Percentiles rank a stretch among this genome's conserved stretches.
These are phyloP conservation scores for Pyrus pyrifolia DNA, from an alignment of 306 rosid species.

Conservation along the genomic window DNA sequence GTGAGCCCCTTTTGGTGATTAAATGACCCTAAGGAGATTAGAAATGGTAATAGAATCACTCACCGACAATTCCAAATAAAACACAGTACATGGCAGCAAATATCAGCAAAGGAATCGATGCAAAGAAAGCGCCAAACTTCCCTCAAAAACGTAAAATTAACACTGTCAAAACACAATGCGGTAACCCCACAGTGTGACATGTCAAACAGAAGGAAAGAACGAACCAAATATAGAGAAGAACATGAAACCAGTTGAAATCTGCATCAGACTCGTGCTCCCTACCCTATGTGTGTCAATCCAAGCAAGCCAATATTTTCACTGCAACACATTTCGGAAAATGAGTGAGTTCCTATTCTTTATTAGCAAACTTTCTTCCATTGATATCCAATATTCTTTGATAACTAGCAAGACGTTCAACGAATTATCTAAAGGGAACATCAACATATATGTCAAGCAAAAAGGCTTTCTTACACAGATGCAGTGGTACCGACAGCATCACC, in stretches of 20 bases:
- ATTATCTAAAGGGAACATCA: not conserved
- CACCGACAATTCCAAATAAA: conserved; percentile 77
- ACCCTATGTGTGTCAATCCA: conserved; percentile 85
- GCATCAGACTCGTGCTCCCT: conserved; percentile 93
- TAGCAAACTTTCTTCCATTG: too few species aligned
- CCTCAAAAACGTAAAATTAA: conserved; percentile 43
- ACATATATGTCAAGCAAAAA: not conserved
- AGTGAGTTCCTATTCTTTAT: not conserved
- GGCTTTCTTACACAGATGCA: conserved; percentile 80
- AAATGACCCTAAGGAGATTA: not conserved
- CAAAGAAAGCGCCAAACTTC: conserved; percentile 91
- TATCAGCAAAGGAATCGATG: conserved; percentile 83
- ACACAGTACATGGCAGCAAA: conserved; percentile 88
- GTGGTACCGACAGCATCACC: conserved; percentile 72
- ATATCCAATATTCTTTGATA: not conserved
- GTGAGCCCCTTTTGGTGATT: not conserved
- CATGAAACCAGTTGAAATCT: conserved; percentile 85
- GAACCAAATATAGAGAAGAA: conserved; percentile 89
- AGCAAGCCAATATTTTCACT: conserved; percentile 92
- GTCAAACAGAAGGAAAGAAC: conserved; percentile 15
- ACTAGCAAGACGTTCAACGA: not conserved
- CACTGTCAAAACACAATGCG: not conserved
- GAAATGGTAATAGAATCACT: conserved; percentile 10
- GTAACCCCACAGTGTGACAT: not conserved
- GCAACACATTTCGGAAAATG: conserved; percentile 8